These are phyloP conservation scores for Wallacemonas sp. DNA, from an alignment of 208 protist genomes.

Conservation along the genomic window DNA sequence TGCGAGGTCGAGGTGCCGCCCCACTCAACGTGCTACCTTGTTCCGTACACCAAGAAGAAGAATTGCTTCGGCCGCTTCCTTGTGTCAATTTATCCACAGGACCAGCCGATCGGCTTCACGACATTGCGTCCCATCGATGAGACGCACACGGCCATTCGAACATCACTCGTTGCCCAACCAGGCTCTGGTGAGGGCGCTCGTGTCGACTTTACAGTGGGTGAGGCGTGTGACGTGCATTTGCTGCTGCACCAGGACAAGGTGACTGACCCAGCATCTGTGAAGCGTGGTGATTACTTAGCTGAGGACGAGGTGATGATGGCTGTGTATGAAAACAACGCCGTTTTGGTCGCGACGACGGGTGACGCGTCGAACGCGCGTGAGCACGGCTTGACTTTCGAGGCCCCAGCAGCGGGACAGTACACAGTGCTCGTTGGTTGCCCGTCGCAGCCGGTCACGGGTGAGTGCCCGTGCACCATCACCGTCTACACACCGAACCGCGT, in stretches of 20 bases:
- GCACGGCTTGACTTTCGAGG: constrained; percentile 66
- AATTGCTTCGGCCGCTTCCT: constrained; percentile 50
- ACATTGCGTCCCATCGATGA: constrained; percentile 72
- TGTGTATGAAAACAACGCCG: constrained; percentile 61
- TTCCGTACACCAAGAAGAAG: constrained; percentile 37
- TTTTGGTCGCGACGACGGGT: constrained; percentile 51
- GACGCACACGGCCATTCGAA: constrained; percentile 38
- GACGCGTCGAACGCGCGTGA: constrained; percentile 79
- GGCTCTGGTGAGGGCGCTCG: constrained; percentile 36
- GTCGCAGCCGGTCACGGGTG: constrained; percentile 38
- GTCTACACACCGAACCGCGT: constrained; percentile 67
- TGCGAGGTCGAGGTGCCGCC: constrained; percentile 56
- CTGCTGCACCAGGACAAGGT: constrained; percentile 77
- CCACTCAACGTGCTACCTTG: constrained; percentile 56
- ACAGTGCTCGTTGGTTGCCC: constrained; percentile 52
- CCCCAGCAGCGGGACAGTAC: constrained; percentile 47
- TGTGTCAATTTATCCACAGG: constrained; percentile 79
- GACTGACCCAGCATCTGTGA: constrained; percentile 20
- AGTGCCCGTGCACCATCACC: constrained; percentile 59
- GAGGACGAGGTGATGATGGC: constrained; percentile 66
- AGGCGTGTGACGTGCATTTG: constrained; percentile 70
- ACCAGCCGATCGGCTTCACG: constrained; percentile 66
- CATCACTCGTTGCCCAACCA: constrained; percentile 32
- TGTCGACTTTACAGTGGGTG: constrained; percentile 67
- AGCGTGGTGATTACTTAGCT: constrained; percentile 58